Evolutionary conservation across 805 yeast genomes (phyloP).

Genomic region (Nakazawaea wickerhamii): DNA sequence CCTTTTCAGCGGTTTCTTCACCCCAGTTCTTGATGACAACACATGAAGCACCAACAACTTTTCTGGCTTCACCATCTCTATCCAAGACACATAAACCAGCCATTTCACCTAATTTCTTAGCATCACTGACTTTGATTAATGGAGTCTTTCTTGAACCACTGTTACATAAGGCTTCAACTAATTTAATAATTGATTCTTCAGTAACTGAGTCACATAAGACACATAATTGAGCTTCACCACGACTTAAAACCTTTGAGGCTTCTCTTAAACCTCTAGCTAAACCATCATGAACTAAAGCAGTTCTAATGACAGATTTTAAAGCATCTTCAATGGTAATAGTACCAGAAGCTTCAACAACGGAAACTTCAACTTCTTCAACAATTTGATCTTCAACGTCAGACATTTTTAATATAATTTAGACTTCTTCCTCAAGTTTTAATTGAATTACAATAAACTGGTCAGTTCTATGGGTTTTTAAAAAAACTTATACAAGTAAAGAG

Average conservation of each 20-base stretch:
- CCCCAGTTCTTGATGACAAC: conserved; percentile 99
- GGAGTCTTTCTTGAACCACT: conserved; percentile 90
- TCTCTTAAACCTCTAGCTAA: conserved; percentile 99
- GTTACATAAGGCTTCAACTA: conserved; percentile 99
- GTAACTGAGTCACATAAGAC: conserved; percentile 98
- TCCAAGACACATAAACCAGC: conserved; percentile 99
- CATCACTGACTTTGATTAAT: conserved; percentile 98
- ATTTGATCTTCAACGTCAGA: conserved; percentile 91
- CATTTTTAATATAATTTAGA: conserved; percentile 34
- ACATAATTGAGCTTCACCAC: conserved; percentile 96
- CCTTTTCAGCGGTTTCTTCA: conserved; percentile 97
- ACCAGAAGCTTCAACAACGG: conserved; percentile 77
- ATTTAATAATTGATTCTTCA: conserved; percentile 93
- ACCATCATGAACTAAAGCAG: conserved; percentile 97
- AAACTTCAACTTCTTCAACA: conserved; percentile 72
- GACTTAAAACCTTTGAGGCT: conserved; percentile 97
- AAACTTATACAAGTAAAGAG: too few species aligned
- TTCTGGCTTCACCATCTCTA: conserved; percentile 99
- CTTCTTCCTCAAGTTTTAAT: conserved; percentile 35
- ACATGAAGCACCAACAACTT: conserved; percentile 99
- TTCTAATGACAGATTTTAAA: conserved; percentile 95
- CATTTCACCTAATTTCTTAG: conserved; percentile 99
- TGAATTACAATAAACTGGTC: conserved; percentile 25
- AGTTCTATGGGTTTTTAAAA: conserved; percentile 20
- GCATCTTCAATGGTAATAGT: conserved; percentile 97